phyloP scores from a whole-genome alignment of 176 grass and related monocot genomes.

The Ensete ventricosum region DNA sequence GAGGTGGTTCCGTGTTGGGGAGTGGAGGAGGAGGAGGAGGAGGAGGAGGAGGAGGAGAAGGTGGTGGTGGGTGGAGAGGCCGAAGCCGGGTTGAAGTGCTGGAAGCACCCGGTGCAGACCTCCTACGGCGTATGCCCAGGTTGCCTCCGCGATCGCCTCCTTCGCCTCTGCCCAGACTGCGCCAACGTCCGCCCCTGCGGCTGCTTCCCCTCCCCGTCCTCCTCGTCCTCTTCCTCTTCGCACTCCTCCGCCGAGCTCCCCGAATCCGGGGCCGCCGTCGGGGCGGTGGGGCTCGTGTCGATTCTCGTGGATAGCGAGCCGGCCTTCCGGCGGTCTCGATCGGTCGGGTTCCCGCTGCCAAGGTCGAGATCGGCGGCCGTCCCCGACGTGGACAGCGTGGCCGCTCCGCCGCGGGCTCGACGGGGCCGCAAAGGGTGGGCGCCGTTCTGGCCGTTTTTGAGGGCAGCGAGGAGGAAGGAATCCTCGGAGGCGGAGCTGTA shows the following conservation, averaged over 20 bases:
- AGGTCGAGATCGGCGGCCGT: slow-evolving; percentile 14
- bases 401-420: not conserved
- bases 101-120: slow-evolving; percentile 45
- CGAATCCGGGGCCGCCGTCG: slow-evolving; percentile 16
- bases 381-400: not conserved
- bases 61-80: slow-evolving; percentile 14
- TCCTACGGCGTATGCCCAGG: slow-evolving; percentile 50
- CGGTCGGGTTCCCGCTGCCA: slow-evolving; percentile 34
- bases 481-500: slow-evolving; percentile 9
- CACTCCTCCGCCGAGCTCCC: no score
- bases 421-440: slow-evolving; percentile 32
- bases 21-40: slow-evolving; percentile 18
- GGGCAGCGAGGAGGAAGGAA: not conserved
- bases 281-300: slow-evolving; percentile 14
- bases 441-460: slow-evolving; percentile 34
- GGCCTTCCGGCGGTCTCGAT: slow-evolving; percentile 41
- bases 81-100: slow-evolving; percentile 38
- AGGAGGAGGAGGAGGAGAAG: not conserved
- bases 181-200: slow-evolving; percentile 46
- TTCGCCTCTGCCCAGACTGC: slow-evolving; percentile 71
- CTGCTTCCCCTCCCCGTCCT: slow-evolving; percentile 18
- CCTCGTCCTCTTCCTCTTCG: slow-evolving; percentile 13
- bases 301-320: slow-evolving; percentile 32
- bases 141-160: slow-evolving; percentile 65
- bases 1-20: not conserved